Base-by-base conservation (phyloP, 805 yeast genomes). In the Kodamaea restingae region DNA sequence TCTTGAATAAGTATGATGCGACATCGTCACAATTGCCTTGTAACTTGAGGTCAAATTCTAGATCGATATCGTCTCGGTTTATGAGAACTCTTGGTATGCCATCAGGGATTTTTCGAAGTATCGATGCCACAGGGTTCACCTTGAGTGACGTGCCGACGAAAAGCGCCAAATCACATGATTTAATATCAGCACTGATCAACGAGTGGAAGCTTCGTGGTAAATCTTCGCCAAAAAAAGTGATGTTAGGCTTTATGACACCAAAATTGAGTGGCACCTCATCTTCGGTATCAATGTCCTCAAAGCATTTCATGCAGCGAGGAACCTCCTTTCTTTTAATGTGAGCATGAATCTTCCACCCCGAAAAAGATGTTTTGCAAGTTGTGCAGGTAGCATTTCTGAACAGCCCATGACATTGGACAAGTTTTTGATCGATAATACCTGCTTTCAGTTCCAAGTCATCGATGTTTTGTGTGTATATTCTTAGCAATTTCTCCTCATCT, bases 321-420 rank as follows among this genome's bases (percentile, higher is more conserved):
- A 63, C 54, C 60, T 70, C 54, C 54, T 65, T 57, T 18, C 55
- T 59, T 44, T 84, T 78, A 35, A 77, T 66, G 4, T 61, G 58
- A 1, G 80, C 75, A 45, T 56, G 58, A 7, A 68, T 57, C n/a
- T 42, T 40, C 25, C 75, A 73, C 28, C 88, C 66, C 10, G 65
- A 65, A 3, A 74, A 68, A 30, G 77, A 67, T 60, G 73, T 75
- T 20, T 74, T 72, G 56, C 96, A 88, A 50, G 87, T 84, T 5
- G 87, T 73, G 54, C 96, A 88, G 38, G 78, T 75, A 63, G 91
- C 78, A 18, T 74, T 65, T 29, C 78, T 78, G 18, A 88, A 73
- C 14, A 87, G 80, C 0, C 96, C 96, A 60, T 88, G 96, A 18
- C 93, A 73, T 61, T 88, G 96, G 20, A 88, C 71, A 3, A 88